These are phyloP conservation scores for Combretum micranthum DNA, from an alignment of 345 rosid genomes.

Conservation along the genomic window DNA sequence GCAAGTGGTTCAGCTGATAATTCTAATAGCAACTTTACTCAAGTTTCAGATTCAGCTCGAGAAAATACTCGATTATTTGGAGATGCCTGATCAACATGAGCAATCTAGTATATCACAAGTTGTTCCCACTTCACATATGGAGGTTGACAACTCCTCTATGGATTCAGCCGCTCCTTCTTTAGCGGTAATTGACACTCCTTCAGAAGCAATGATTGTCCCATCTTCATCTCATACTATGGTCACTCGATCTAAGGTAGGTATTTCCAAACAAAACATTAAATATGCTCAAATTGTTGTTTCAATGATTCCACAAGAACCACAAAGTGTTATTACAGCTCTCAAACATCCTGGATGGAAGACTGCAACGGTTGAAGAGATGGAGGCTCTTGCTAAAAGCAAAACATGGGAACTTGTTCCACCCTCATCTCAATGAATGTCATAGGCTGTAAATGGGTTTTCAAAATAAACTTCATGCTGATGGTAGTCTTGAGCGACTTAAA, in stretches of 20 bases:
- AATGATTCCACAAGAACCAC: not conserved
- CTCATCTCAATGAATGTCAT: not conserved
- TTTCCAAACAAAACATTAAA: not conserved
- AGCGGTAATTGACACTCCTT: no score
- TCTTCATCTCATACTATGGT: not conserved
- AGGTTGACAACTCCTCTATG: no score
- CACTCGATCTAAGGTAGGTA: not conserved
- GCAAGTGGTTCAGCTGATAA: no score
- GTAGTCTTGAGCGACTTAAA: not conserved
- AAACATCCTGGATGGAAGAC: not conserved
- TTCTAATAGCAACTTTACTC: no score
- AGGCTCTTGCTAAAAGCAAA: not conserved
- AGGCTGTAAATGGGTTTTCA: constrained; percentile 4
- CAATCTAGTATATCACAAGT: no score
- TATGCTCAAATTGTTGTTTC: not conserved
- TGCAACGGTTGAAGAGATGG: not conserved
- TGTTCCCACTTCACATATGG: no score
- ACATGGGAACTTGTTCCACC: constrained; percentile 2
- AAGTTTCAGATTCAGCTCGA: no score
- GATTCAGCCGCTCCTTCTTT: no score
- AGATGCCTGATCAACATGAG: no score
- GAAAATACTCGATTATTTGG: no score
- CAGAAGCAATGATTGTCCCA: no score
- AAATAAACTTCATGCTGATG: not conserved
- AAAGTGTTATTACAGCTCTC: not conserved